These are phyloP conservation scores for Coprinellus micaceus DNA, from an alignment of 768 basidiomycete species.

Conservation along the genomic window DNA sequence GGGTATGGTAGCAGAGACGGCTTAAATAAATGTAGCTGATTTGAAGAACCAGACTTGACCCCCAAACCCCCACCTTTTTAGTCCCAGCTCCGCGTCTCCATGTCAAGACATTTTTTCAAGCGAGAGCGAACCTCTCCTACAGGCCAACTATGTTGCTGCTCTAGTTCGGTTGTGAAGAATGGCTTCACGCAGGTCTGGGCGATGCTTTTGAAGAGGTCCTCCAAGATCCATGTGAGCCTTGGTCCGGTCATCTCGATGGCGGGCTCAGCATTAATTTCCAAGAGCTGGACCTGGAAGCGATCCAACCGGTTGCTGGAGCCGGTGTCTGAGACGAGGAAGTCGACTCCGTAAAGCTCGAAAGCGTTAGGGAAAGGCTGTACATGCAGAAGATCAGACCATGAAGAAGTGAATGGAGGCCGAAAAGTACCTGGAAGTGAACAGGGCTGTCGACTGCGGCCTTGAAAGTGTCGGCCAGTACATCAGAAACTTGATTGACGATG, in stretches of 20 bases:
- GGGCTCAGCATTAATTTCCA: conserved; percentile 94
- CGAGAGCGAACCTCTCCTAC: conserved; percentile 51
- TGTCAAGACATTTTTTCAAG: conserved; percentile 67
- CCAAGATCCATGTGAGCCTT: conserved; percentile 74
- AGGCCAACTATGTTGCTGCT: conserved; percentile 32
- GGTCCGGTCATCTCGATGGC: conserved; percentile 92
- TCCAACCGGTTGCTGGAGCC: conserved; percentile 11
- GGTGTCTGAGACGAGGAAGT: conserved; percentile 71
- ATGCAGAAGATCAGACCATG: neutral
- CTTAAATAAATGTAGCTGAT: neutral
- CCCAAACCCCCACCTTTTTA: neutral
- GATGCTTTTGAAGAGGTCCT: conserved; percentile 74
- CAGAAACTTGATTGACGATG: conserved; percentile 60
- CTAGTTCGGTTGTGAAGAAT: conserved; percentile 39
- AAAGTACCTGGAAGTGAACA: conserved; percentile 75
- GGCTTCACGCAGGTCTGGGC: conserved; percentile 67
- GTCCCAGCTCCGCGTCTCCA: conserved; percentile 37
- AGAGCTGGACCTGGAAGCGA: conserved; percentile 60
- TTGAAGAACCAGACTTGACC: neutral
- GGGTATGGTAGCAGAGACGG: too few relatives aligned
- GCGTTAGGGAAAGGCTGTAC: conserved; percentile 58
- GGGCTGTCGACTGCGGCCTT: conserved; percentile 80
- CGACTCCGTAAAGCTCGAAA: conserved; percentile 94
- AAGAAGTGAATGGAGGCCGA: neutral
- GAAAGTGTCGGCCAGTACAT: conserved; percentile 75